Evolutionary conservation across 805 yeast genomes (phyloP).

Genomic region (Hanseniaspora taiwanica): DNA sequence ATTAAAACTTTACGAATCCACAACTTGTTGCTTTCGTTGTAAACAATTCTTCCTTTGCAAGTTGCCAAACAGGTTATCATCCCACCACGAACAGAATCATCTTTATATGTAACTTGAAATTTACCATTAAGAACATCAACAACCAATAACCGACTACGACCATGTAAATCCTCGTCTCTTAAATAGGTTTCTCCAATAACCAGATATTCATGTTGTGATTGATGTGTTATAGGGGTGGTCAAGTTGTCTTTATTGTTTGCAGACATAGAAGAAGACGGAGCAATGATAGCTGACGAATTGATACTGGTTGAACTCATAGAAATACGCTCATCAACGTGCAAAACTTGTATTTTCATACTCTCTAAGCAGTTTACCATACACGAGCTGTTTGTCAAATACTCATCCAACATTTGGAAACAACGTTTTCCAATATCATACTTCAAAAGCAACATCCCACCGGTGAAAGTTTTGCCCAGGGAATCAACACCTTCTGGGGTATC

Average conservation of each 20-base stretch:
- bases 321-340: background rate
- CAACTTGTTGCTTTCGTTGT: constrained; percentile 3
- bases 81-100: constrained; percentile 4
- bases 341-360: background rate
- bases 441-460: constrained; percentile 39
- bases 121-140: background rate
- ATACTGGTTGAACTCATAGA: background rate
- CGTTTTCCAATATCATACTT: constrained; percentile 64
- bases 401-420: constrained; percentile 49
- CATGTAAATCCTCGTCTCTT: background rate
- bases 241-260: too few species aligned
- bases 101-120: constrained; percentile 1
- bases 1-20: constrained; percentile 3
- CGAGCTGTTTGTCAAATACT: background rate
- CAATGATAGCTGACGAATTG: background rate
- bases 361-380: background rate
- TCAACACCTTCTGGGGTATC: constrained; percentile 9
- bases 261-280: too few species aligned
- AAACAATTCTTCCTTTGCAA: constrained; percentile 6
- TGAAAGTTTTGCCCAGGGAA: constrained; percentile 43
- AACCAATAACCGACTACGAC: background rate
- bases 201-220: background rate
- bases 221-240: background rate
- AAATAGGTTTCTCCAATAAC: background rate
- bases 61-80: constrained; percentile 3